phyloP scores from a whole-genome alignment of 2,329 filamentous ascomycete genomes.

The Ascochyta pisi region DNA sequence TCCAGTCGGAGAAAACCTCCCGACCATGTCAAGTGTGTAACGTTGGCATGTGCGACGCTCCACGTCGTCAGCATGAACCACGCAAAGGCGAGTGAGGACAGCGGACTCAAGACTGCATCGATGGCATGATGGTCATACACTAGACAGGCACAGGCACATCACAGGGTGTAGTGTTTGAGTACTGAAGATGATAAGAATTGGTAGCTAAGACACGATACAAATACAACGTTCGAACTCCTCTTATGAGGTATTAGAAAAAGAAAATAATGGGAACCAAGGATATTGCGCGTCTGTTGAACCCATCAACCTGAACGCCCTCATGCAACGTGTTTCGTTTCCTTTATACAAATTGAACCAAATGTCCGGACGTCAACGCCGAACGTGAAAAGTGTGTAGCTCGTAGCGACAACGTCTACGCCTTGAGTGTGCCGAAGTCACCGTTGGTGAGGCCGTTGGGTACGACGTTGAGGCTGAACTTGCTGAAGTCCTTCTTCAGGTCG shows the following conservation, averaged over 20 bases:
- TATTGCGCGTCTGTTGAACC: slow-evolving; percentile 1
- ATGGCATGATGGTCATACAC: too few species aligned
- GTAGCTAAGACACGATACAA: slow-evolving; percentile 1
- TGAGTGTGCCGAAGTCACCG: slow-evolving; percentile 15
- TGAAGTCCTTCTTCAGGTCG: slow-evolving; percentile 17
- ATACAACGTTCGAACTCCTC: slow-evolving; percentile 1
- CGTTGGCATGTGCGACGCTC: background rate
- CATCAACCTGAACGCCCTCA: slow-evolving; percentile 9
- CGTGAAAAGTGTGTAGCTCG: background rate
- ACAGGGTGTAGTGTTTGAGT: background rate
- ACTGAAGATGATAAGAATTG: background rate
- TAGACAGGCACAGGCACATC: background rate
- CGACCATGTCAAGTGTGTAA: background rate
- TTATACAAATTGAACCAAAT: slow-evolving; percentile 15
- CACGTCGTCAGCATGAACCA: background rate
- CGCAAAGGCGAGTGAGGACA: too few species aligned
- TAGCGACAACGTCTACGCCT: slow-evolving; percentile 1
- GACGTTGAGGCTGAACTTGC: slow-evolving; percentile 17
- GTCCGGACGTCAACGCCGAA: background rate
- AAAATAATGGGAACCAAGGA: slow-evolving; percentile 1
- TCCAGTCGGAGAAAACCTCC: background rate
- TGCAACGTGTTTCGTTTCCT: slow-evolving; percentile 9
- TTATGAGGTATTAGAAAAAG: background rate
- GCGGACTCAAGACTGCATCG: background rate
- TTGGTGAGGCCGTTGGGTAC: slow-evolving; percentile 13